Evolutionary conservation across 2,329 filamentous ascomycete genomes (phyloP), one percentile per base, ranked within the genome.

Genomic region (Curvularia hawaiiensis): DNA sequence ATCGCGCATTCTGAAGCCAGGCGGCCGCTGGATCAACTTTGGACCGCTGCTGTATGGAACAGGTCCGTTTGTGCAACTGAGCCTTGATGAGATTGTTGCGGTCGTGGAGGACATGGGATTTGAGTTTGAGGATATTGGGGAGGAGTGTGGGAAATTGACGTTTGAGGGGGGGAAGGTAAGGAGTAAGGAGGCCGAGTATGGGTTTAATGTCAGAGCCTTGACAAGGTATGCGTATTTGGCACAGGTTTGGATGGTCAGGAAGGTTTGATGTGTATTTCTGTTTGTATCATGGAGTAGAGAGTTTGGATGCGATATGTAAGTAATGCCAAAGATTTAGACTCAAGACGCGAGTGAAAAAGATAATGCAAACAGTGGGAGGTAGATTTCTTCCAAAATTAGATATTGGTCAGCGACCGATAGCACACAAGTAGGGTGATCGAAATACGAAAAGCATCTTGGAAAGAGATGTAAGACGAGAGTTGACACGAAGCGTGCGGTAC

Each of bases 1-100:
- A 43, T 75, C 81, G 49, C 68, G 68, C 0, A 63, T 84, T 0
- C 75, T 87, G 3, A 78, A 74, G 43, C 66, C 69, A 0, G 83
- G 82, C 0, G 84, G 84, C 0, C 67, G 76, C 35, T 86, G 84
- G 84, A 70, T 86, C 24, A 87, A 86, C 49, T 77, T 85, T 0
- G 84, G 84, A 0, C 84, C 84, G 0, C 61, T 86, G 9, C 69
- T 86, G 0, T 86, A 85, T 43, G 84, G 84, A 0, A 82, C 80
- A 0, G 80, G 76, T 0, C 84, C 84, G 0, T 84, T 81, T 61
- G 78, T 86, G 33, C 83, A 87, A 65, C 71, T 85, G 5, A 81
- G 80, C 0, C 66, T 87, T 2, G 81, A 85, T 31, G 84, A 86
- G 63, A 79, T 86, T 3, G 39, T 85, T 0, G 57, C 60, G 0